These are phyloP conservation scores for Linum tenue DNA, from an alignment of 345 rosid genomes.

Conservation along the genomic window DNA sequence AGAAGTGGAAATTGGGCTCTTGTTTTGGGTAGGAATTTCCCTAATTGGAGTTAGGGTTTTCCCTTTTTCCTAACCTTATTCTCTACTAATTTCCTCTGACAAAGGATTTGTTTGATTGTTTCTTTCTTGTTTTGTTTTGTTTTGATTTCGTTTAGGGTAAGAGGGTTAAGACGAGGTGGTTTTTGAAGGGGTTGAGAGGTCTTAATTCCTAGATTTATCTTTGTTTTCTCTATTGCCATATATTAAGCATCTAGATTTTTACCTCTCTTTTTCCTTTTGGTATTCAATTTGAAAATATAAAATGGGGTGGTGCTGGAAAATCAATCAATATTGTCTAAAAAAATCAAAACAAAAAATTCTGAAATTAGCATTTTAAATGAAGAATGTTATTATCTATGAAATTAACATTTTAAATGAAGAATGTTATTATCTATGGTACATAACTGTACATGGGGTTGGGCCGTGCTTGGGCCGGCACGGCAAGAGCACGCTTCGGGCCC, in stretches of 20 bases:
- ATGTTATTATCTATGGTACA: too few relatives aligned
- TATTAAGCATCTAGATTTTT: background rate
- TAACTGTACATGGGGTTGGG: too few relatives aligned
- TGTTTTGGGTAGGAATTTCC: background rate
- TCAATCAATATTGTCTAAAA: background rate
- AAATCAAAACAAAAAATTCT: background rate
- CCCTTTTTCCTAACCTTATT: too few relatives aligned
- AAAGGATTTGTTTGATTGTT: background rate
- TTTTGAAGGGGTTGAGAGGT: background rate
- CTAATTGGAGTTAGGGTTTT: too few relatives aligned
- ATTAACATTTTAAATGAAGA: background rate
- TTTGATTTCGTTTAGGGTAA: too few relatives aligned
- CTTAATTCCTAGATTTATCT: background rate
- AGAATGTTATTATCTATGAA: too few relatives aligned
- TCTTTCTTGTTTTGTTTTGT: background rate
- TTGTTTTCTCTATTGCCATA: background rate
- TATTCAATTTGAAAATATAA: background rate
- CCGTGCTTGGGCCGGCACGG: too few relatives aligned
- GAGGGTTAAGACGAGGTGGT: background rate
- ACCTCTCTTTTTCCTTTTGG: background rate
- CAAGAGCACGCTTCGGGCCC: too few relatives aligned
- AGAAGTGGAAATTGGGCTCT: too few relatives aligned
- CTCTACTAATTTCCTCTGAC: background rate
- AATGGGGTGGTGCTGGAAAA: too few relatives aligned
- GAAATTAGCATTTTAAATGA: background rate